Conservation (phyloP, 1,139 yeast genomes). For the Protomyces macrosporus region DNA sequence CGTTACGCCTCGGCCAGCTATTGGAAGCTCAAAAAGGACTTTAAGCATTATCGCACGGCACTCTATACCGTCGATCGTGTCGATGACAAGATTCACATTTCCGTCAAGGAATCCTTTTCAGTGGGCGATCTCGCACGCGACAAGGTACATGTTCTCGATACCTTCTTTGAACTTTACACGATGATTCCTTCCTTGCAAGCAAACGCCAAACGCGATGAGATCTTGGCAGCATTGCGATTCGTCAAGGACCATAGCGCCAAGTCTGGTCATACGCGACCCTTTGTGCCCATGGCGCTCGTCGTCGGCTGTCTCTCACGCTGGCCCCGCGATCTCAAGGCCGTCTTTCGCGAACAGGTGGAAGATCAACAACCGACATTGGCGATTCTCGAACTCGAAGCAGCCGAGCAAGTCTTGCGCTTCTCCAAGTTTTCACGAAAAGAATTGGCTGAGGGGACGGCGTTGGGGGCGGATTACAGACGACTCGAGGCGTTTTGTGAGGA, state of each 20-base stretch:
- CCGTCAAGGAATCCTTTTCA: not conserved
- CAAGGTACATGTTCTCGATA: constrained; percentile 12
- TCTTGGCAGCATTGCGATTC: not conserved
- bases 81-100: not conserved
- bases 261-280: constrained; percentile 8
- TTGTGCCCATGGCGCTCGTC: constrained; percentile 10
- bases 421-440: not conserved
- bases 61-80: constrained; percentile 1
- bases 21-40: constrained; percentile 5
- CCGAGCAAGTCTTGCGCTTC: constrained; percentile 5
- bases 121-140: not conserved
- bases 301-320: constrained; percentile 9
- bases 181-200: not conserved
- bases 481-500: constrained; percentile 1
- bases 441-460: constrained; percentile 1
- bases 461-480: constrained; percentile 3
- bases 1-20: constrained; percentile 17
- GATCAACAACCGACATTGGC: not conserved
- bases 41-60: not conserved
- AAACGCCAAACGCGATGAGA: not conserved
- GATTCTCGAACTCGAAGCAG: constrained; percentile 7
- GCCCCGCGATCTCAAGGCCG: constrained; percentile 23
- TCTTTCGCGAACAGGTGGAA: not conserved
- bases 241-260: not conserved
- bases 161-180: constrained; percentile 17